Evolutionary conservation across 2,329 filamentous ascomycete species (phyloP).

Genomic region (Claviceps purpurea): DNA sequence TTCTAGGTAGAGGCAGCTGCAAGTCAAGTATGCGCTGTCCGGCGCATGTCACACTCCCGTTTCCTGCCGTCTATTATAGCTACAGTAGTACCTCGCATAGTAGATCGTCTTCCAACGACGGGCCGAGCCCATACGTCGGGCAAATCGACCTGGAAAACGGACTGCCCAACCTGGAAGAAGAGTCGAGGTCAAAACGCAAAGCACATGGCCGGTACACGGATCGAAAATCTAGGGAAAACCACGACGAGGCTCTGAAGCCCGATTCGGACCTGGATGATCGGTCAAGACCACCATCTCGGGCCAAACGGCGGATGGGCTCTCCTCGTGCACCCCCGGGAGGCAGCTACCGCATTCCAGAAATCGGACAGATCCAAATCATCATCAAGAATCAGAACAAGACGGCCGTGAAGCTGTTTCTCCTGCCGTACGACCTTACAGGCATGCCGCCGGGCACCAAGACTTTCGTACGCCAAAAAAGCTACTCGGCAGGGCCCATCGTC

Average conservation of each 20-base stretch:
- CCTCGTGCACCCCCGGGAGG: conserved; percentile 61
- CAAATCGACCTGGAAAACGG: conserved; percentile 82
- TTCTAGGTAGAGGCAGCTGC: conserved; percentile 79
- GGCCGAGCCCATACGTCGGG: conserved; percentile 91
- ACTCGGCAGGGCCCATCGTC: conserved; percentile 74
- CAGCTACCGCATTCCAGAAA: conserved; percentile 84
- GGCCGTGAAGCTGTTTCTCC: conserved; percentile 86
- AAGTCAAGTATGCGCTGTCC: conserved; percentile 76
- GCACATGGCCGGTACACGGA: conserved; percentile 31
- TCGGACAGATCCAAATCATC: conserved; percentile 89
- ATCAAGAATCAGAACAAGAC: conserved; percentile 99
- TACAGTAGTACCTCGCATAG: conserved; percentile 58
- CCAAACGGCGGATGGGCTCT: conserved; percentile 40
- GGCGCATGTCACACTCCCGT: conserved; percentile 77
- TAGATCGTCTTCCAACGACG: conserved; percentile 57
- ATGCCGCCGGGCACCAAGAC: conserved; percentile 95
- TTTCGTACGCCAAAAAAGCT: conserved; percentile 87
- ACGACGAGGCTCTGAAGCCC: conserved; percentile 10
- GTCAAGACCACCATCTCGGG: conserved; percentile 16
- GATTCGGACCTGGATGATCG: conserved; percentile 17
- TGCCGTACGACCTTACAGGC: conserved; percentile 81
- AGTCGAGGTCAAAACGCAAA: conserved; percentile 34
- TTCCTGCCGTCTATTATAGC: conserved; percentile 92
- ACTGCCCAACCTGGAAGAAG: conserved; percentile 40
- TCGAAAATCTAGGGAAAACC: conserved; percentile 16